These are phyloP conservation scores for Alloascoidea africana DNA, from an alignment of 805 yeast genomes.

Conservation along the genomic window DNA sequence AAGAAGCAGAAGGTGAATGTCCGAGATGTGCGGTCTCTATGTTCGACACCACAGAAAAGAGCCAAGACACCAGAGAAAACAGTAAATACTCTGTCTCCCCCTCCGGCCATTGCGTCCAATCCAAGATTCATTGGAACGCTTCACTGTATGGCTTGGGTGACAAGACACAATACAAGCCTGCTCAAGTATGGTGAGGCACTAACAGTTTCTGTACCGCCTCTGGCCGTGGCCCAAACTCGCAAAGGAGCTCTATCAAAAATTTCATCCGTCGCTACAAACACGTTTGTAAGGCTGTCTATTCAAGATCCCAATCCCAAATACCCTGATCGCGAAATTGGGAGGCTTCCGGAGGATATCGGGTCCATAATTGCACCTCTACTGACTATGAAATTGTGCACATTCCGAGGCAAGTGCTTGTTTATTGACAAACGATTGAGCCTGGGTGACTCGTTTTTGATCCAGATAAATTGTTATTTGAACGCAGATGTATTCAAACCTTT, in stretches of 20 bases:
- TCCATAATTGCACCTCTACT: conserved; percentile 48
- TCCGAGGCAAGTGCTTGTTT: conserved; percentile 42
- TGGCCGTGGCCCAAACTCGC: too few species aligned
- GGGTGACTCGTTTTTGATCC: conserved; percentile 66
- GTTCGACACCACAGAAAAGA: background rate
- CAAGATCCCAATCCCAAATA: conserved; percentile 5
- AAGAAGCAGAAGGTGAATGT: too few species aligned
- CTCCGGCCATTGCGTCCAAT: too few species aligned
- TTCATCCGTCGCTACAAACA: background rate
- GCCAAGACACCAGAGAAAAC: conserved; percentile 7
- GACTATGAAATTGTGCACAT: conserved; percentile 34
- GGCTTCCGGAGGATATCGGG: conserved; percentile 60
- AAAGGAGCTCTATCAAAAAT: conserved; percentile 2
- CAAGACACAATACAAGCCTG: conserved; percentile 16
- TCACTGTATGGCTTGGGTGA: conserved; percentile 21
- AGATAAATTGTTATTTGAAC: conserved; percentile 50
- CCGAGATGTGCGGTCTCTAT: conserved; percentile 8
- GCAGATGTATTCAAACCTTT: conserved; percentile 21
- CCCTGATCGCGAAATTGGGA: conserved; percentile 47
- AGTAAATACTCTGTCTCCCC: too few species aligned
- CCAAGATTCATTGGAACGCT: conserved; percentile 21
- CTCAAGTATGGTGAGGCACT: conserved; percentile 17
- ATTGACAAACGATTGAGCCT: conserved; percentile 44
- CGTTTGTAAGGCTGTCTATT: background rate
- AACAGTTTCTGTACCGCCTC: conserved; percentile 10